Evolutionary conservation across 306 rosid genomes (phyloP), one percentile per base, ranked within the genome.

Genomic region (Castanea sativa): DNA sequence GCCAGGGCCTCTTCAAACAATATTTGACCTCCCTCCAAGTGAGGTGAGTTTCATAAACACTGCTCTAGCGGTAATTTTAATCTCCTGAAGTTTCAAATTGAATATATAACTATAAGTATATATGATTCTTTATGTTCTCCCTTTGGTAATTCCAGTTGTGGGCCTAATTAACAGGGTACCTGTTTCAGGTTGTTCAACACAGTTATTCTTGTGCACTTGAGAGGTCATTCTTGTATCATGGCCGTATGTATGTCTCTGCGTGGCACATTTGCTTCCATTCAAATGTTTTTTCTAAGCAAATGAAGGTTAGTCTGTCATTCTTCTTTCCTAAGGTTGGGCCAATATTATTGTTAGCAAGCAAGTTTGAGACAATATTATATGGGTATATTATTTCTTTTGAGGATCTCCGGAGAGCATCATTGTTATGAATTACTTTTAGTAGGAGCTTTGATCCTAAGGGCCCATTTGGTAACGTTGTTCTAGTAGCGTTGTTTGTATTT

Each of bases 181-280:
- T 77, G 19, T 89, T 90, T 90, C 93, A 95, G 99, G 90, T 91
- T 86, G 97, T 81, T 78, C 98, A 91, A 49, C 92, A 91, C 83
- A 92, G 97, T 90, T 93, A 91, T 85, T 95, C 99, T 51, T 95
- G 99, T 89, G 99, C 99, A 79, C 99, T 95, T 75, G 99, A 95
- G 89, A 89, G 99, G 82, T 95, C 99, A 79, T 95, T 95, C 90
- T 88, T 95, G 86, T 95, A 95, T 83, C 99, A 95, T 79, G 99
- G 99, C 63, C 98, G 98, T 71, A 95, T 95, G 97, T 95, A 91
- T 85, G 92, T 91, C 75, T 95, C 98, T 6, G 78, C 96, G 5
- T 93, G 98, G 98, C 97, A 89, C 85, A 93, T 95, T 79, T 95
- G 99, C 88, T 95, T 95, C 85, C 99, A 95, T 77, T 95, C 99